A percentile compares a stretch with the other conserved stretches of the same genome.
These are phyloP conservation scores for Metschnikowia matae DNA, from an alignment of 805 yeast genomes.

Conservation along the genomic window DNA sequence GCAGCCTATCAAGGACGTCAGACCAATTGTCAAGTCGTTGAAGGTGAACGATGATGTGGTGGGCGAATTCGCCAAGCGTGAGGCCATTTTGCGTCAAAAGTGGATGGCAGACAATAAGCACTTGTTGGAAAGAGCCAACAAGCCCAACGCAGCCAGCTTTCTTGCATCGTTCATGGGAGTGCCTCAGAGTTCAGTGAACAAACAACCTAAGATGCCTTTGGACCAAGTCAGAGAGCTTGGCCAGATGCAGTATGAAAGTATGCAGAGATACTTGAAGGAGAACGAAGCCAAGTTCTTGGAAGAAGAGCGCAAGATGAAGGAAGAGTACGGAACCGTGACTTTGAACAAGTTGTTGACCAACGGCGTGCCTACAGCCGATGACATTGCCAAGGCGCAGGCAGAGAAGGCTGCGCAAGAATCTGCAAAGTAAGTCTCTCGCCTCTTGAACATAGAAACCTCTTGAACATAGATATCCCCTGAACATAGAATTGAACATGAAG, in stretches of 20 bases:
- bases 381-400: slow-evolving; percentile 42
- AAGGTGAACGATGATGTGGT: slow-evolving; percentile 62
- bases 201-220: slow-evolving; percentile 71
- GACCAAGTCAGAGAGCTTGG: slow-evolving; percentile 90
- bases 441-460: slow-evolving; percentile 11
- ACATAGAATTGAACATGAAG: background rate
- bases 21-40: slow-evolving; percentile 79
- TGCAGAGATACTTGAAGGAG: slow-evolving; percentile 59
- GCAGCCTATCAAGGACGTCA: slow-evolving; percentile 79
- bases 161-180: slow-evolving; percentile 64
- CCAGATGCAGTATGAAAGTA: slow-evolving; percentile 78
- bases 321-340: slow-evolving; percentile 75
- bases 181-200: slow-evolving; percentile 42
- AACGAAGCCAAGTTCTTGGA: slow-evolving; percentile 66
- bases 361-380: slow-evolving; percentile 75
- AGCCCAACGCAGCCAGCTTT: slow-evolving; percentile 47
- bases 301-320: slow-evolving; percentile 83
- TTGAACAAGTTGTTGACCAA: slow-evolving; percentile 82
- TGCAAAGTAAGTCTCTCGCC: background rate
- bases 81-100: slow-evolving; percentile 64
- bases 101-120: slow-evolving; percentile 54
- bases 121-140: slow-evolving; percentile 26
- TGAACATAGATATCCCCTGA: background rate
- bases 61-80: slow-evolving; percentile 78
- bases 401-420: slow-evolving; percentile 24